Evolutionary conservation across 2,329 filamentous ascomycete genomes (phyloP), one percentile per base, ranked within the genome.

Genomic region (Chrysosporium queenslandicum): DNA sequence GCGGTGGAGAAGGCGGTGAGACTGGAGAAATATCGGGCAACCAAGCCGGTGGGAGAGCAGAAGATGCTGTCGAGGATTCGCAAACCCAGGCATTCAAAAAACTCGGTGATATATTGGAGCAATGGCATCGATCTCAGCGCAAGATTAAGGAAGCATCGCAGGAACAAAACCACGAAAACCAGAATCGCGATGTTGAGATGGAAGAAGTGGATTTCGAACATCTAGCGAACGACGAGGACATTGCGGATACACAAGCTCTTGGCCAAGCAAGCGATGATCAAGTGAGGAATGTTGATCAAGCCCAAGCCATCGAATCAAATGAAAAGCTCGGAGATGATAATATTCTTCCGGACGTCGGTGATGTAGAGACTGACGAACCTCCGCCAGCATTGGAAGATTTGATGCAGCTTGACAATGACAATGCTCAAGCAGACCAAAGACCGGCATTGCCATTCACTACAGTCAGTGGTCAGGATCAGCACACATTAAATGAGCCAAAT

Each of bases 161-260:
- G 50, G 71, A 79, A 46, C 71, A 77, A 34, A 76, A 80, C 43
- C 72, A 77, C 11, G 68, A 76, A 18, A 74, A 78, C 29, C 69
- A 80, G 58, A 71, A 74, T 48, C 63, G 77, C 57, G 80, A 86
- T 55, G 75, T 82, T n/a, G 83, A 92, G 56, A 85, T 87, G 75
- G 76, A 79, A 8, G 77, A 84, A 63, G 80, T 80, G n/a, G 89
- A 96, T 64, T 96, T 96, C 64, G 89, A 97, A 71, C 92, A 99
- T 69, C 74, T 97, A 2, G 84, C 85, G 55, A 82, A 96, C 58
- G 87, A 96, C 55, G 79, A 92, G 27, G 80, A 83, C 25, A 77
- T 83, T 50, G 80, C 85, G n/a, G 90, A 96, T 65, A 83, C 88
- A 1, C 92, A 98, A 70, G 92, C 92, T 12, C 78, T 98, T 63